Base-by-base conservation (phyloP, 169 alveolate species). In the Neospora caninum region DNA sequence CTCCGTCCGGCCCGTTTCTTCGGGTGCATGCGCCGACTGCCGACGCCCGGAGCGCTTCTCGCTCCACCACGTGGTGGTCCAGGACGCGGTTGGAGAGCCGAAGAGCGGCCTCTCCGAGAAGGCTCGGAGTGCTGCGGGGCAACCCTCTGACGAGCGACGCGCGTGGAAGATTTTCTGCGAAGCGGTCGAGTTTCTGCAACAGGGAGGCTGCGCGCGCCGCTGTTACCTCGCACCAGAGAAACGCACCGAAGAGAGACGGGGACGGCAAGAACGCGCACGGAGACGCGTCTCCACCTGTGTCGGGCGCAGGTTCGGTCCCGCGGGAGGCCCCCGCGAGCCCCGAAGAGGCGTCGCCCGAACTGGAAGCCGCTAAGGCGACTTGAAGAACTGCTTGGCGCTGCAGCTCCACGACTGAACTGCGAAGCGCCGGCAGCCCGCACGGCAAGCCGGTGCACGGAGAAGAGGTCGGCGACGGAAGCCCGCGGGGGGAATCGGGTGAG, bases 341-440 rank as follows among this genome's bases (percentile, higher is more conserved):
- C 34, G 39, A 42, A 7, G 69, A 22, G 64, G 6, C 89, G 31
- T 29, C 13, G 67, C 31, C 39, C 38, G 34, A 1, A 36, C 34
- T 1, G 67, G 41, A 7, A 78, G 43, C 45, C 39, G 93, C 89
- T 0, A 53, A 10, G 20, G 93, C 93, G 22, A 86, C 86, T 41
- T 93, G 95, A n/a, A 91, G 89, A 39, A 93, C 49, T 0, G 93
- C 93, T 27, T 87, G 95, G 39, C 91, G 83, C 93, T 93, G 95
- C 64, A 93, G 91, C 45, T 93, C 95, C 25, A 18, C 1, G 25
- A 82, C 89, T 42, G 89, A 64, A 10, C 18, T 9, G 25, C 31
- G 41, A 38, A 82, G 89, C 38, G 89, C 41, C 64, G 64, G 89
- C 6, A 82, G 39, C 0, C 1, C 89, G 31, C 89, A 82, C 38